Evolutionary conservation across 1,139 yeast genomes (phyloP).

Genomic region (Protomyces inundatus): DNA sequence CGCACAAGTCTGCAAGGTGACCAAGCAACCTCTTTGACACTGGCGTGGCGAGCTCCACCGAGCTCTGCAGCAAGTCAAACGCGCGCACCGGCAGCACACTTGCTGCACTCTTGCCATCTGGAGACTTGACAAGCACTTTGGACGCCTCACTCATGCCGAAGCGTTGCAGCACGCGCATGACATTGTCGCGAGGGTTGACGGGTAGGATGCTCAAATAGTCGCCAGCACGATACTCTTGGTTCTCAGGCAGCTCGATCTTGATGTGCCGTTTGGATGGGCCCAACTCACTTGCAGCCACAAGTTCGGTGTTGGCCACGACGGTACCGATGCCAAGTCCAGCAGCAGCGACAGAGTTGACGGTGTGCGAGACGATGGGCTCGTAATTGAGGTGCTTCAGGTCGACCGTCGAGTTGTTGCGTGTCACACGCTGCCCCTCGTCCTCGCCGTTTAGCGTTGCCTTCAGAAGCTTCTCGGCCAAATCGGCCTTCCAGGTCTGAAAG

Average conservation of each 20-base stretch:
- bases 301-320: conserved; percentile 1
- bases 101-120: neutral
- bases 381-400: conserved; percentile 14
- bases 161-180: conserved; percentile 9
- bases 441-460: neutral
- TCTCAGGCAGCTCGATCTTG: conserved; percentile 16
- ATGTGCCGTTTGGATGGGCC: conserved; percentile 23
- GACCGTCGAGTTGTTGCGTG: neutral
- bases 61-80: conserved; percentile 2
- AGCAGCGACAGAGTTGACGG: conserved; percentile 4
- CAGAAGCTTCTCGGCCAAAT: neutral
- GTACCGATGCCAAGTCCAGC: conserved; percentile 4
- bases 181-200: conserved; percentile 19
- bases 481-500: conserved; percentile 25
- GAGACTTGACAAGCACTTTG: conserved; percentile 12
- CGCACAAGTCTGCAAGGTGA: conserved; percentile 2
- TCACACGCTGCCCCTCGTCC: neutral
- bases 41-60: conserved; percentile 22
- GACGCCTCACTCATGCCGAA: conserved; percentile 22
- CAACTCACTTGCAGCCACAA: neutral
- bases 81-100: conserved; percentile 14
- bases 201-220: conserved; percentile 25
- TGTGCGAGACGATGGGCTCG: conserved; percentile 9
- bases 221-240: conserved; percentile 18
- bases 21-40: conserved; percentile 6